Conservation (phyloP, 1,284 basidiomycete species). For the Fomes fomentarius region DNA sequence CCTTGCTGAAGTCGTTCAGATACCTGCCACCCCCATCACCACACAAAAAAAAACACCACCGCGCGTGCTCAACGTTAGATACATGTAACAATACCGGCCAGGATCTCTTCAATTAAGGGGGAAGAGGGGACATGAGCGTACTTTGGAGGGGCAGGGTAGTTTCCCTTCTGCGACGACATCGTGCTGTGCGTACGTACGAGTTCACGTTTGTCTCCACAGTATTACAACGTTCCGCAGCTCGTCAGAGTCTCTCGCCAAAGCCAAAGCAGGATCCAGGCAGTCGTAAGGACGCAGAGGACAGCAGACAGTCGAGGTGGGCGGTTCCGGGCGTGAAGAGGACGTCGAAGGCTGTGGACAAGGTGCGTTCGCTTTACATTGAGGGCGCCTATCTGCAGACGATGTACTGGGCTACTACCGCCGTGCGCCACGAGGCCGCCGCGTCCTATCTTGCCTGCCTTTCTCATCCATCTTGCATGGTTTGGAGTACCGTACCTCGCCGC, state of each 20-base stretch:
- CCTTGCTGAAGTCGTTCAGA: constrained; percentile 60
- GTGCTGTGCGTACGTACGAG: neutral
- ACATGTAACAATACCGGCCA: too few relatives aligned
- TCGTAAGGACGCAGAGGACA: neutral
- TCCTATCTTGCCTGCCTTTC: neutral
- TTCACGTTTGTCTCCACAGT: neutral
- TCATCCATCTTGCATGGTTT: neutral
- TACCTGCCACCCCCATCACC: constrained; percentile 45
- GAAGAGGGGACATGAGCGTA: too few relatives aligned
- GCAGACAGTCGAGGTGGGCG: neutral
- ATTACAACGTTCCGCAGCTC: neutral
- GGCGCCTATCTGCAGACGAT: neutral
- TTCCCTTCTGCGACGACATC: constrained; percentile 27
- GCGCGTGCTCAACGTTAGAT: too few relatives aligned
- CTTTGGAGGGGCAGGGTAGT: constrained; percentile 26
- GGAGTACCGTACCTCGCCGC: too few relatives aligned
- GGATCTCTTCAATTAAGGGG: too few relatives aligned
- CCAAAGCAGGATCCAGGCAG: too few relatives aligned
- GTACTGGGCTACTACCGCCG: neutral
- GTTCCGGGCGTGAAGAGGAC: neutral
- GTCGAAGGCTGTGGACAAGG: constrained; percentile 1
- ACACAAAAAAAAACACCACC: too few relatives aligned
- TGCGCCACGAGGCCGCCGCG: neutral
- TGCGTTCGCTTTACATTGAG: neutral
- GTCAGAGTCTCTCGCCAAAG: too few relatives aligned